Percentiles rank a stretch among this genome's conserved stretches.
phyloP scores from a whole-genome alignment of 495 filamentous ascomycete species.

The Penicillium antarcticum region DNA sequence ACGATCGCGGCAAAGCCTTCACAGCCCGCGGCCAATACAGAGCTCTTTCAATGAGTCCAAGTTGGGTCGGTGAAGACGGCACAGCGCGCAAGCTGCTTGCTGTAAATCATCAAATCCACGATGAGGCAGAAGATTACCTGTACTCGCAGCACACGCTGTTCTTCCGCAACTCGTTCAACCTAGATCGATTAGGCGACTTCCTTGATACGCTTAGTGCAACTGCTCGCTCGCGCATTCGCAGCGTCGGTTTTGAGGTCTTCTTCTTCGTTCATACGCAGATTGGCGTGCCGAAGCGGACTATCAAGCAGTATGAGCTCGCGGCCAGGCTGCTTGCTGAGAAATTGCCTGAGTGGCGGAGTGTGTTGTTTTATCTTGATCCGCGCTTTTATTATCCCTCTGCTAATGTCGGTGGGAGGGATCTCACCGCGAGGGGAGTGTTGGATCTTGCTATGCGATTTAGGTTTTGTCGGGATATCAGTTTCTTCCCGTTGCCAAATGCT shows the following conservation, averaged over 20 bases:
- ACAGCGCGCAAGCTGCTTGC: conserved; percentile 27
- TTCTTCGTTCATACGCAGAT: conserved; percentile 39
- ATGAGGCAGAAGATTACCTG: conserved; percentile 38
- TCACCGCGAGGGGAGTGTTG: conserved; percentile 30
- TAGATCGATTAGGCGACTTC: conserved; percentile 32
- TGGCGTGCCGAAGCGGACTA: conserved; percentile 34
- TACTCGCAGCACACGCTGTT: conserved; percentile 41
- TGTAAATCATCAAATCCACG: conserved; percentile 40
- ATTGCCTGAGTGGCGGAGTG: conserved; percentile 24
- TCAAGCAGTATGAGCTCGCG: conserved; percentile 32
- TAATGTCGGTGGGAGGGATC: conserved; percentile 25
- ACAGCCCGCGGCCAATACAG: conserved; percentile 30
- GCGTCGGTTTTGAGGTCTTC: conserved; percentile 41
- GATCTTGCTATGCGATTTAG: conserved; percentile 32
- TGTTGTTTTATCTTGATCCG: conserved; percentile 37
- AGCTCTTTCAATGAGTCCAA: conserved; percentile 35
- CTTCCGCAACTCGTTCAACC: conserved; percentile 40
- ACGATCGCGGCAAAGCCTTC: conserved; percentile 32
- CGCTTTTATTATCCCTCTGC: conserved; percentile 35
- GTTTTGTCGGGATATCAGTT: conserved; percentile 26
- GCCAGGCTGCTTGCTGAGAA: conserved; percentile 19
- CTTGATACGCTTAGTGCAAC: conserved; percentile 35
- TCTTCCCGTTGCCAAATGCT: conserved; percentile 27
- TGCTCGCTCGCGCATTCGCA: conserved; percentile 31
- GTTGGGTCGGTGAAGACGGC: conserved; percentile 33